These are phyloP conservation scores for Moesziomyces globuligerus DNA, from an alignment of 1,284 basidiomycete genomes.

Conservation along the genomic window DNA sequence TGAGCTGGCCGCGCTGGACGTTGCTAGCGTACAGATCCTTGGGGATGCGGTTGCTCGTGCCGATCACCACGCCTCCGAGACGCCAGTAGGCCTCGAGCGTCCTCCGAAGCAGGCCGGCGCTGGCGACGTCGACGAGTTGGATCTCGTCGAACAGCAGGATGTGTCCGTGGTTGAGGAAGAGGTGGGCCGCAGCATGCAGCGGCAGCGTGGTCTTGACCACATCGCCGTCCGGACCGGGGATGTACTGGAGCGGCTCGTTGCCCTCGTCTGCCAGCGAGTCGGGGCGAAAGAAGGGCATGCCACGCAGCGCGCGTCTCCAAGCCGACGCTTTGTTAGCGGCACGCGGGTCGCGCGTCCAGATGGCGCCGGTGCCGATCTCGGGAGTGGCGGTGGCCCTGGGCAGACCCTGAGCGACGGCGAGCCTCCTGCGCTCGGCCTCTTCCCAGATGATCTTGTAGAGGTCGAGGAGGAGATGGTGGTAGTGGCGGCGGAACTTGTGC, in stretches of 20 bases:
- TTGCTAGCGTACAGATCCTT: conserved; percentile 78
- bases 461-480: conserved; percentile 76
- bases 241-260: conserved; percentile 17
- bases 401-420: conserved; percentile 48
- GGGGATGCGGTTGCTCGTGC: conserved; percentile 74
- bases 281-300: conserved; percentile 58
- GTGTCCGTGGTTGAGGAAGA: conserved; percentile 73
- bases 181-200: conserved; percentile 70
- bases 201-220: conserved; percentile 64
- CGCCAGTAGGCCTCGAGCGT: conserved; percentile 81
- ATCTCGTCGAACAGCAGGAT: conserved; percentile 77
- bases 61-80: conserved; percentile 76
- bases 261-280: conserved; percentile 36
- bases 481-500: conserved; percentile 76
- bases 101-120: conserved; percentile 75
- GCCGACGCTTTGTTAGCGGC: conserved; percentile 15
- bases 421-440: conserved; percentile 70
- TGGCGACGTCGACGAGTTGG: conserved; percentile 78
- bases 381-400: conserved; percentile 44
- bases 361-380: conserved; percentile 42
- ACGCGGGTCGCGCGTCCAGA: conserved; percentile 68
- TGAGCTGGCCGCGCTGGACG: conserved; percentile 73
- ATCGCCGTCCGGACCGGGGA: conserved; percentile 47
- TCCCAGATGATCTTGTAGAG: conserved; percentile 76
- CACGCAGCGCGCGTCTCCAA: conserved; percentile 38